A percentile compares a stretch with the other conserved stretches of the same genome.
phyloP scores from a whole-genome alignment of 148 eudicot species.

The Spergularia marina region DNA sequence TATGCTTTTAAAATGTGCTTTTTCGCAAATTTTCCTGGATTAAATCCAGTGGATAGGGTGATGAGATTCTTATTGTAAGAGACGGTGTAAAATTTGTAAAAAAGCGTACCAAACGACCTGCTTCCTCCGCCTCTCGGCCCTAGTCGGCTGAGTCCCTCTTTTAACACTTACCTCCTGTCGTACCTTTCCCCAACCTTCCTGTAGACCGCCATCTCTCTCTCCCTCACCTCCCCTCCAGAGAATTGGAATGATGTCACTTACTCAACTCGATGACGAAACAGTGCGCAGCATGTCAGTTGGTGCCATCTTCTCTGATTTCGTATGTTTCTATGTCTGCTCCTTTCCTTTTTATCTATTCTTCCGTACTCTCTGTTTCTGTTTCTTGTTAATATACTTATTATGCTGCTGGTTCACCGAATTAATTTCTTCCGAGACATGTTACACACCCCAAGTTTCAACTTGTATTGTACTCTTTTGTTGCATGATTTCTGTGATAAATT shows the following conservation, averaged over 20 bases:
- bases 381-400: neutral
- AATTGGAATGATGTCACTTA: constrained; percentile 37
- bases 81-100: too few relatives aligned
- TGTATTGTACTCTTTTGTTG: neutral
- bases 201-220: too few relatives aligned
- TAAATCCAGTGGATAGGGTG: too few relatives aligned
- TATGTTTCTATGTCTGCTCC: constrained; percentile 27
- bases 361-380: neutral
- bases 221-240: neutral
- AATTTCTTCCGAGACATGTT: neutral
- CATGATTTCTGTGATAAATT: neutral
- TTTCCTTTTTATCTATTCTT: neutral
- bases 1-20: too few relatives aligned
- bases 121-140: too few relatives aligned
- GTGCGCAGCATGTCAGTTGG: constrained; percentile 74
- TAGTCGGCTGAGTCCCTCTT: too few relatives aligned
- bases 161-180: too few relatives aligned
- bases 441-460: neutral
- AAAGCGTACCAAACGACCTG: too few relatives aligned
- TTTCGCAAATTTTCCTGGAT: too few relatives aligned
- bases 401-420: neutral
- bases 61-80: too few relatives aligned
- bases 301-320: constrained; percentile 82
- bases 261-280: constrained; percentile 63
- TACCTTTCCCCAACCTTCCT: too few relatives aligned